Evolutionary conservation across 768 basidiomycete species (phyloP), one percentile per base, ranked within the genome.

Genomic region (Harrya chromipes): DNA sequence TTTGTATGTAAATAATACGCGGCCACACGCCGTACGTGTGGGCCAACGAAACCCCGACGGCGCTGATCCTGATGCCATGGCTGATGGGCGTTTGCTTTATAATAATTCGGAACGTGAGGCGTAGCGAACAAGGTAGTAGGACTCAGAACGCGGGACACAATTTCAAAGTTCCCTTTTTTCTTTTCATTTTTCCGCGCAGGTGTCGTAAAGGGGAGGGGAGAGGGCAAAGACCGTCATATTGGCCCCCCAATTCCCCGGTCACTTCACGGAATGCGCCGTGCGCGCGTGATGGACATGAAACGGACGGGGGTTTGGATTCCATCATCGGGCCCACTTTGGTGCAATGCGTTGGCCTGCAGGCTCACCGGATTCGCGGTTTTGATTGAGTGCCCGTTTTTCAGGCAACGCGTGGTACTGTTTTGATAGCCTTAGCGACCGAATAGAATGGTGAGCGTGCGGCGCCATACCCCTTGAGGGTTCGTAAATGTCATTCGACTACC

Each of bases 281-380:
- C 40, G 51, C 29, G 37, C 46, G 50, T 52, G 35, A 12, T 20
- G 40, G 57, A 63, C 47, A 61, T 60, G 61, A 63, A 63, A 44
- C 37, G 21, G 26, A 40, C 29, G 24, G 43, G 58, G 20, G 31
- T 17, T 37, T 29, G 41, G 19, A 45, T 31, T 19, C 43, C 49
- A 59, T 36, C 53, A 43, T 39, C 33, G 46, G 34, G 36, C 59
- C 48, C 43, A 47, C 39, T 29, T 29, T 29, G 34, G n/a, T 9
- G 46, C 60, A 61, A 60, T 29, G 59, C 47, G 59, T 50, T 41
- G 42, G 46, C 60, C 59, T 62, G 60, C 60, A 60, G 60, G 59
- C 46, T 33, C 43, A 8, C 17, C 24, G 59, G 59, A 60, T 62
- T 58, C 52, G 48, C 60, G 34, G 40, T 35, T 37, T 47, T 39